Evolutionary conservation across 2,329 filamentous ascomycete species (phyloP).

Genomic region (Aspergillus puulaauensis): DNA sequence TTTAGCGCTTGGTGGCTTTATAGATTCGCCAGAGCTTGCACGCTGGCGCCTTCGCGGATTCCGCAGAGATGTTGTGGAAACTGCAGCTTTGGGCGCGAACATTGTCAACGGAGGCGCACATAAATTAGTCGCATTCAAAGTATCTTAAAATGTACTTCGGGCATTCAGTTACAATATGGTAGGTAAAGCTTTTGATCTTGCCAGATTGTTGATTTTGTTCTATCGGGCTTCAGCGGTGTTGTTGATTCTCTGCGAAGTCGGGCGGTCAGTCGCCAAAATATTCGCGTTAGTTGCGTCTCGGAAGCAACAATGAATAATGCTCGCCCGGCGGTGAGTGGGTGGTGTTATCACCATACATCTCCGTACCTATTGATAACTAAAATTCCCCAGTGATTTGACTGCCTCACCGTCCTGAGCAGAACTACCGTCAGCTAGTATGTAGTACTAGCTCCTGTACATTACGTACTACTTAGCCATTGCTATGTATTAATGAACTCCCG

Average conservation of each 20-base stretch:
- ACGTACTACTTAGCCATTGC: too few relatives aligned
- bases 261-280: neutral
- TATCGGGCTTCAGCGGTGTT: neutral
- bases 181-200: neutral
- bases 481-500: too few relatives aligned
- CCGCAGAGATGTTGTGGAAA: constrained; percentile 29
- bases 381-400: neutral
- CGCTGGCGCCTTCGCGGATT: constrained; percentile 41
- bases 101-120: constrained; percentile 23
- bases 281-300: neutral
- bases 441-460: too few relatives aligned
- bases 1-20: constrained; percentile 47
- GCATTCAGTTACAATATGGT: neutral
- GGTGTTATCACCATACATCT: too few relatives aligned
- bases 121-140: neutral
- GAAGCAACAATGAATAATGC: neutral
- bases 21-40: constrained; percentile 45
- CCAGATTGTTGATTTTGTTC: neutral
- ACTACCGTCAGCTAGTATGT: too few relatives aligned
- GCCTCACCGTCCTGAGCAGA: too few relatives aligned
- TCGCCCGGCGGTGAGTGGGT: neutral
- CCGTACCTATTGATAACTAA: too few relatives aligned
- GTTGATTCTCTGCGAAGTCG: neutral
- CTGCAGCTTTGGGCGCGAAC: constrained; percentile 38
- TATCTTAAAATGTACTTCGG: neutral